phyloP scores from a whole-genome alignment of 75 land plant species.

The Sequoiadendron giganteum region DNA sequence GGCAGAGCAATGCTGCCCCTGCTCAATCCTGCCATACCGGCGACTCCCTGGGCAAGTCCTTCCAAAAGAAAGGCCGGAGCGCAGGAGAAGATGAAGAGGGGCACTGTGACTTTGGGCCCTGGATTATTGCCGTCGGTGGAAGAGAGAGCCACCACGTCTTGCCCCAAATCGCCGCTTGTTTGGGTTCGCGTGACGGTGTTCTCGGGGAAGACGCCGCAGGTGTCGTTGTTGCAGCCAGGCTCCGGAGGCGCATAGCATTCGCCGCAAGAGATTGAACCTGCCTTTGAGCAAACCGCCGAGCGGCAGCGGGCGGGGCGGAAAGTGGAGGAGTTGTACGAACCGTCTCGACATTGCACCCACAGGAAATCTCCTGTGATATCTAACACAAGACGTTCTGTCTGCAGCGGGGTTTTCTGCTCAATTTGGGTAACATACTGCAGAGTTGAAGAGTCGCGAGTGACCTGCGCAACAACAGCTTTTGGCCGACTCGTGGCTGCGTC shows the following conservation, averaged over 20 bases:
- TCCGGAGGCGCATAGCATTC: conserved; percentile 11
- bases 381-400: conserved; percentile 14
- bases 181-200: conserved; percentile 7
- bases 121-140: conserved; percentile 19
- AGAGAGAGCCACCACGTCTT: conserved; percentile 13
- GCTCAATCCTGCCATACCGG: conserved; percentile 19
- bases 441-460: conserved; percentile 25
- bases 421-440: conserved; percentile 20
- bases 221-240: conserved; percentile 22
- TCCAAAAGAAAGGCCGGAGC: conserved; percentile 1
- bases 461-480: conserved; percentile 10
- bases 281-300: conserved; percentile 10
- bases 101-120: conserved; percentile 6
- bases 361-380: conserved; percentile 22
- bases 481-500: background rate
- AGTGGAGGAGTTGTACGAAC: conserved; percentile 8
- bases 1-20: background rate
- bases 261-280: conserved; percentile 12
- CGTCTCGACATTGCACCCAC: conserved; percentile 21
- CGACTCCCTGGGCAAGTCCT: conserved; percentile 16
- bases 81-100: conserved; percentile 26
- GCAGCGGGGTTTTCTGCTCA: conserved; percentile 10
- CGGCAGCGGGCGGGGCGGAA: conserved; percentile 21
- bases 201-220: conserved; percentile 11
- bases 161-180: conserved; percentile 2